phyloP scores from a whole-genome alignment of 371 early-diverging fungal species.

The Haplosporangium sp. region DNA sequence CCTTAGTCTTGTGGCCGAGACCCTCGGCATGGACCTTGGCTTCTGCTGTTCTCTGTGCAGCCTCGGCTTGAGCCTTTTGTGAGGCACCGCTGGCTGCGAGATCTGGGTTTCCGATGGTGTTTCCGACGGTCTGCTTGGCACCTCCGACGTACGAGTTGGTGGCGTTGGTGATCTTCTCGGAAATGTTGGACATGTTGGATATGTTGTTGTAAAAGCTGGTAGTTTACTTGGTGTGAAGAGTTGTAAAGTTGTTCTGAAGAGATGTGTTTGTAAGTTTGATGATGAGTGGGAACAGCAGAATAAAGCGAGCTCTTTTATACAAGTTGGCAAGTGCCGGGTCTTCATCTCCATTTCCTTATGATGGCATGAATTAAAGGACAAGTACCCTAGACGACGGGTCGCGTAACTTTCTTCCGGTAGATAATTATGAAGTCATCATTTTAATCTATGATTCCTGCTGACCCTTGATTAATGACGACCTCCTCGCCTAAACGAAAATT shows the following conservation, averaged over 20 bases:
- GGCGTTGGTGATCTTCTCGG: conserved; percentile 15
- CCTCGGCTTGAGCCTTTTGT: conserved; percentile 29
- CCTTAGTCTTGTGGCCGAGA: conserved; percentile 47
- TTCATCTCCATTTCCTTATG: too few species aligned
- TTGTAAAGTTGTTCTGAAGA: background rate
- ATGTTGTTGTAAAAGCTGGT: background rate
- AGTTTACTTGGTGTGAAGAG: background rate
- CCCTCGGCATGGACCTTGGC: conserved; percentile 28
- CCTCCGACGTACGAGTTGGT: conserved; percentile 30
- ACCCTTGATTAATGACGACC: too few species aligned
- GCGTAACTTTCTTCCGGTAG: too few species aligned
- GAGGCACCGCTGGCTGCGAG: conserved; percentile 33
- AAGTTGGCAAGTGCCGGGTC: too few species aligned
- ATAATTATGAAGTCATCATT: too few species aligned
- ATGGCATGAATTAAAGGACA: too few species aligned
- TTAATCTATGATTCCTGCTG: too few species aligned
- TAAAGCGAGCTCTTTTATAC: too few species aligned
- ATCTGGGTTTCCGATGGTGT: conserved; percentile 16
- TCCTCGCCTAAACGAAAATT: too few species aligned
- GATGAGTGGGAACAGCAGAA: too few species aligned
- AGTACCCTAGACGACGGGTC: too few species aligned
- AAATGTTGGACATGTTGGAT: conserved; percentile 11
- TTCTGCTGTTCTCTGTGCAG: conserved; percentile 26
- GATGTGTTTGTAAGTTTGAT: conserved; percentile 15
- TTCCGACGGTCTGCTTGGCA: conserved; percentile 37